Evolutionary conservation across 495 filamentous ascomycete species (phyloP).

Genomic region (Staphylotrichum longicolle): DNA sequence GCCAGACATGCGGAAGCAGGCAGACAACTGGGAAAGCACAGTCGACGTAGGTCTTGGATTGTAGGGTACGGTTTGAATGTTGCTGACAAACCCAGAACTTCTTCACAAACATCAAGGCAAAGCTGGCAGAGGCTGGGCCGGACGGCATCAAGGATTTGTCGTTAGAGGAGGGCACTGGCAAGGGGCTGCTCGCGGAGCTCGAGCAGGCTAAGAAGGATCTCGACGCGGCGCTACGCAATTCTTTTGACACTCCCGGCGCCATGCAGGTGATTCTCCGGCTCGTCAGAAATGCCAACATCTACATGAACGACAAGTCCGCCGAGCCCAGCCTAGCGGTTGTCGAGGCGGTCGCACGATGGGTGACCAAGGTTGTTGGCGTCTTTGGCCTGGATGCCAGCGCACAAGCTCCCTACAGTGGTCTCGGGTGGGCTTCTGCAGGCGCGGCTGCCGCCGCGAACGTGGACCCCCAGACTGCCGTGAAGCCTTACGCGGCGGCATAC

Average conservation of each 20-base stretch:
- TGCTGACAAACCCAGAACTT: slow-evolving; percentile 61
- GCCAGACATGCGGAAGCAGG: slow-evolving; percentile 69
- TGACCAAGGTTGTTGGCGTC: slow-evolving; percentile 78
- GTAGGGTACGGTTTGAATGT: not conserved
- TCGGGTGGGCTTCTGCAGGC: slow-evolving; percentile 80
- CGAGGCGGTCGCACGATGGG: slow-evolving; percentile 67
- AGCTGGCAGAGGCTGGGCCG: slow-evolving; percentile 46
- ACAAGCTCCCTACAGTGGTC: slow-evolving; percentile 53
- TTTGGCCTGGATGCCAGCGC: slow-evolving; percentile 79
- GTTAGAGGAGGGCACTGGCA: slow-evolving; percentile 32
- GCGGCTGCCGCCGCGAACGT: slow-evolving; percentile 54
- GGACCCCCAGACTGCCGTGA: slow-evolving; percentile 44
- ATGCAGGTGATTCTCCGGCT: slow-evolving; percentile 74
- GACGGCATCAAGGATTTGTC: slow-evolving; percentile 49
- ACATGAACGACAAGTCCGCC: slow-evolving; percentile 55
- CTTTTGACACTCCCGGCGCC: slow-evolving; percentile 79
- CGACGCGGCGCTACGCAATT: slow-evolving; percentile 71
- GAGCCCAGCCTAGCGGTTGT: slow-evolving; percentile 53
- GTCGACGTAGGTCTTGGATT: slow-evolving; percentile 55
- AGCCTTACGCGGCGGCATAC: slow-evolving; percentile 45
- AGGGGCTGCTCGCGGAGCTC: slow-evolving; percentile 45
- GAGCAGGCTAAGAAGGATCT: slow-evolving; percentile 63
- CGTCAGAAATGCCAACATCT: slow-evolving; percentile 70
- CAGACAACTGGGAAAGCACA: slow-evolving; percentile 74
- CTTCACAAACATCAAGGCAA: slow-evolving; percentile 74